Evolutionary conservation across 306 rosid species (phyloP).

Genomic region (Cotoneaster glaucophyllus): DNA sequence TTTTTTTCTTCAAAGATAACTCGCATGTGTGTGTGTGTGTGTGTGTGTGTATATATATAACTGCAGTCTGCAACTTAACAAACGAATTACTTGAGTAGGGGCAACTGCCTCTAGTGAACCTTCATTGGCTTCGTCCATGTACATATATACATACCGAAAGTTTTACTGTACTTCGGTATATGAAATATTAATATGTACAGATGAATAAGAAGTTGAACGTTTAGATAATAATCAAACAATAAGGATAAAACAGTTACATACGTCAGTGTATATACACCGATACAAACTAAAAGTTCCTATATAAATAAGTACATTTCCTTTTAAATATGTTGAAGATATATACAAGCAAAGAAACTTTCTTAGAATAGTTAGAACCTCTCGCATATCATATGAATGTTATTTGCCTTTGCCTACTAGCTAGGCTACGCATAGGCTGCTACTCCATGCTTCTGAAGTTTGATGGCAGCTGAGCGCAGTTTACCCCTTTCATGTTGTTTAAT

Average conservation of each 20-base stretch:
- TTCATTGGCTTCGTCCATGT: too few species aligned
- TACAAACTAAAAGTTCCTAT: too few species aligned
- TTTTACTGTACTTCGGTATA: fast-evolving
- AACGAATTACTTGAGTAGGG: too few species aligned
- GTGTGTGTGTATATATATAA: too few species aligned
- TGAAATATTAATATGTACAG: too few species aligned
- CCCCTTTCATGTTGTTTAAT: background rate
- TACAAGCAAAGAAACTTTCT: background rate
- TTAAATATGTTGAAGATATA: background rate
- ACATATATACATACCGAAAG: too few species aligned
- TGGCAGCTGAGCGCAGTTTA: background rate
- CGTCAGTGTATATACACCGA: background rate
- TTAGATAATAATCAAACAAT: too few species aligned
- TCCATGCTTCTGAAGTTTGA: background rate
- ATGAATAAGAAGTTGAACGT: background rate
- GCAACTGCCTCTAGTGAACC: too few species aligned
- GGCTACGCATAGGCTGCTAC: background rate
- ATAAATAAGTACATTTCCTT: background rate
- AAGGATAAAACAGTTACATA: background rate
- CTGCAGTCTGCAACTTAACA: too few species aligned
- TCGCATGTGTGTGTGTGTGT: fast-evolving
- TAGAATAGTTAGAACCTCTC: background rate
- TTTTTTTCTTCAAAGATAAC: too few species aligned
- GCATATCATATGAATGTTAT: background rate
- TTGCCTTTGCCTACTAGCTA: background rate